These are phyloP conservation scores for Beauveria sp. DNA, from an alignment of 2,329 filamentous ascomycete genomes.

Conservation along the genomic window DNA sequence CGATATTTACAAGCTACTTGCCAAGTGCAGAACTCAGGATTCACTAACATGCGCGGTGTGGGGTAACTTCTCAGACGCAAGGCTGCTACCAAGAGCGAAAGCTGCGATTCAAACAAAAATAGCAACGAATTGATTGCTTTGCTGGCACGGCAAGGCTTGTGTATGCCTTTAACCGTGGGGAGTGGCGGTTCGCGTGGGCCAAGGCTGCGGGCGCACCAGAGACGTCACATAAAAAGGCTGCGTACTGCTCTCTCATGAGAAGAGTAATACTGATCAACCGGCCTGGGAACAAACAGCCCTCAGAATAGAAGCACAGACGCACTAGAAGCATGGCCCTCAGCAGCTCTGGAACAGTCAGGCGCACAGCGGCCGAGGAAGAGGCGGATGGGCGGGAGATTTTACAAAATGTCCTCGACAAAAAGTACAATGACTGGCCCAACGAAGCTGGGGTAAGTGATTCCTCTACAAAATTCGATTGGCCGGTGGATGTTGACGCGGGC, in stretches of 20 bases:
- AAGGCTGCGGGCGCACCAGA: too few species aligned
- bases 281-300: not conserved
- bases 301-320: not conserved
- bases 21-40: not conserved
- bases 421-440: slow-evolving; percentile 39
- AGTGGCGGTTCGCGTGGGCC: not conserved
- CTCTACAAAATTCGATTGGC: not conserved
- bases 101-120: too few species aligned
- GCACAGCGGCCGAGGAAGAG: slow-evolving; percentile 2
- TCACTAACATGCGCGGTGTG: not conserved
- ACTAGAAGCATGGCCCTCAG: slow-evolving; percentile 16
- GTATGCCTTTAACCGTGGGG: too few species aligned
- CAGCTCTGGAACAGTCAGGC: slow-evolving; percentile 16
- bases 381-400: slow-evolving; percentile 5
- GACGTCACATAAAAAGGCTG: not conserved
- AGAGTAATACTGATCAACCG: not conserved
- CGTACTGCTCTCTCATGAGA: not conserved
- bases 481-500: not conserved
- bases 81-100: not conserved
- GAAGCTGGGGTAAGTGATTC: slow-evolving; percentile 33
- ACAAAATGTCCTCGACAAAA: slow-evolving; percentile 16
- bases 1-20: not conserved
- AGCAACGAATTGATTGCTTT: too few species aligned
- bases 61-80: not conserved
- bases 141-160: too few species aligned